phyloP scores from a whole-genome alignment of 2,329 filamentous ascomycete species.

The Cadophora sp. region DNA sequence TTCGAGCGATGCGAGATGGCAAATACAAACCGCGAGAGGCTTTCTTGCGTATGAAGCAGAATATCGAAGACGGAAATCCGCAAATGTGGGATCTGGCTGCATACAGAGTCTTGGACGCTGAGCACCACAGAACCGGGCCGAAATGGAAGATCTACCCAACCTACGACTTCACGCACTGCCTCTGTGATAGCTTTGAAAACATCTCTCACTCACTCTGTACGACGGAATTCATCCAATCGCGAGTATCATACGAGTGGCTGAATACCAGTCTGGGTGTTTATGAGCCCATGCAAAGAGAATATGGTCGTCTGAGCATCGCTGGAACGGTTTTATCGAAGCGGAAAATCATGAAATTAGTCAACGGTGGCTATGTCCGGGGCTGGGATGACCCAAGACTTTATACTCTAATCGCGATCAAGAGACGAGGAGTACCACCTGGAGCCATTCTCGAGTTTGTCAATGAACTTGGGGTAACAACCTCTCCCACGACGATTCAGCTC shows the following conservation, averaged over 20 bases:
- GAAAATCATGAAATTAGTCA: slow-evolving; percentile 80
- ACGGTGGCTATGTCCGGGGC: slow-evolving; percentile 77
- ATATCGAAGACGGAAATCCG: slow-evolving; percentile 82
- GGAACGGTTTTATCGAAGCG: slow-evolving; percentile 90
- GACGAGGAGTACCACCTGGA: slow-evolving; percentile 85
- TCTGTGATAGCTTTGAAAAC: slow-evolving; percentile 90
- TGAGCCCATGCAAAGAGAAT: slow-evolving; percentile 93
- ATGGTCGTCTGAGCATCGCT: slow-evolving; percentile 76
- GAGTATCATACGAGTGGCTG: slow-evolving; percentile 90
- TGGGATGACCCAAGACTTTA: slow-evolving; percentile 94
- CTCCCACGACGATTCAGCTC: slow-evolving; percentile 79
- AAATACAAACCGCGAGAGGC: slow-evolving; percentile 87
- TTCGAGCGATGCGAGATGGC: slow-evolving; percentile 88
- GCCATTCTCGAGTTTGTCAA: slow-evolving; percentile 90
- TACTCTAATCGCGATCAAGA: slow-evolving; percentile 82
- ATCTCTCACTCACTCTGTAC: slow-evolving; percentile 95
- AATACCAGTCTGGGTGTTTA: slow-evolving; percentile 84
- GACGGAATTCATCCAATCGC: slow-evolving; percentile 84
- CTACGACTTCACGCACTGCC: slow-evolving; percentile 90
- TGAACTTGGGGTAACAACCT: slow-evolving; percentile 88
- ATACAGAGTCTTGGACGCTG: slow-evolving; percentile 80
- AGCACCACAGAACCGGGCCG: slow-evolving; percentile 79
- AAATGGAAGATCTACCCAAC: slow-evolving; percentile 95
- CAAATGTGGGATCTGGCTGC: slow-evolving; percentile 97
- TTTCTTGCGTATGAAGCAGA: slow-evolving; percentile 92